Evolutionary conservation across 1,139 yeast species (phyloP).

Genomic region (Geotrichum phurueaensis): DNA sequence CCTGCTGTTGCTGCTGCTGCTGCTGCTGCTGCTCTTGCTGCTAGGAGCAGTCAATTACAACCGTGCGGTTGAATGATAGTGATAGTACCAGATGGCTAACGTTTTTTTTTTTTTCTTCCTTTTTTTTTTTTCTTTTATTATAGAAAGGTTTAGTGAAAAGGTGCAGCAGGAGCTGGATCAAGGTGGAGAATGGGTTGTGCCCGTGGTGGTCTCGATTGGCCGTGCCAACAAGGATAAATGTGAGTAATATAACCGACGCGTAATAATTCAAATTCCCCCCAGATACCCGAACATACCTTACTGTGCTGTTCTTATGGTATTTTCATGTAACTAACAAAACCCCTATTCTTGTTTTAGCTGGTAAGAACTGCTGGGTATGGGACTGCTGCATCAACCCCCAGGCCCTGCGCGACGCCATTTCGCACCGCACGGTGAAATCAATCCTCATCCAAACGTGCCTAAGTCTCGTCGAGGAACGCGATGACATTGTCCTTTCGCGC

Average conservation of each 20-base stretch:
- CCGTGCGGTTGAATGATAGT: too few species aligned
- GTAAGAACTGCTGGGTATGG: constrained; percentile 54
- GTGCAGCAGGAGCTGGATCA: constrained; percentile 42
- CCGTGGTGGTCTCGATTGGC: constrained; percentile 59
- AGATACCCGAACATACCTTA: background rate
- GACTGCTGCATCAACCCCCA: constrained; percentile 53
- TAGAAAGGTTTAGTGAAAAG: constrained; percentile 54
- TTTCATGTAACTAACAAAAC: too few species aligned
- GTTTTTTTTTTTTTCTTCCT: background rate
- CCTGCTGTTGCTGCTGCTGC: constrained; percentile 10
- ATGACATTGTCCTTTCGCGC: constrained; percentile 23
- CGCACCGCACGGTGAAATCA: constrained; percentile 57
- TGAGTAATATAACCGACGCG: background rate
- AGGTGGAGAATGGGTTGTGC: constrained; percentile 77
- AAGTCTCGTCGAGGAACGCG: constrained; percentile 32
- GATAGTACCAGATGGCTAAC: background rate
- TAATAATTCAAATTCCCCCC: background rate
- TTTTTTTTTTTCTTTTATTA: background rate
- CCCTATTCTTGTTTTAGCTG: constrained; percentile 38
- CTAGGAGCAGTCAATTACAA: too few species aligned
- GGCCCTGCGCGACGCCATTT: constrained; percentile 42
- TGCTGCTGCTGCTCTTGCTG: background rate
- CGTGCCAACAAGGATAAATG: constrained; percentile 52
- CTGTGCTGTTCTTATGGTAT: background rate
- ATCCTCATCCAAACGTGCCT: constrained; percentile 46